Percentiles rank a stretch among this genome's conserved stretches.
Evolutionary conservation across 75 land plant genomes (phyloP).

Genomic region (Pinus tabuliformis): DNA sequence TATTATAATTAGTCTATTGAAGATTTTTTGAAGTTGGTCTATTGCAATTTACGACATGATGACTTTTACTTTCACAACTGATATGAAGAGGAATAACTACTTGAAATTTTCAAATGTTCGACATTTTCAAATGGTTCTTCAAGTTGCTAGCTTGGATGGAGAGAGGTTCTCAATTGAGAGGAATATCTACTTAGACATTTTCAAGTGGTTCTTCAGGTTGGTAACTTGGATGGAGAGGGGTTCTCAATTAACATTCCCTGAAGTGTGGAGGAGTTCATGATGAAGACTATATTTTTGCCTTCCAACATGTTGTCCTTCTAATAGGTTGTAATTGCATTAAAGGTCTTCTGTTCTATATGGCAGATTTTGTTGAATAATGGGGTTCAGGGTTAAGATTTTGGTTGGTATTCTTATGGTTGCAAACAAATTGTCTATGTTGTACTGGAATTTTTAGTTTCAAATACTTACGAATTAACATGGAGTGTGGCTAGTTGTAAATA

Average conservation of each 20-base stretch:
- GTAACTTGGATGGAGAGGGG: conserved; percentile 70
- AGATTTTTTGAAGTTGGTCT: background rate
- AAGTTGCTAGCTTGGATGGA: too few relatives aligned
- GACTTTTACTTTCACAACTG: background rate
- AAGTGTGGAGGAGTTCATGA: conserved; percentile 85
- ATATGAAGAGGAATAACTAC: background rate
- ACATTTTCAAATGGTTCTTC: too few relatives aligned
- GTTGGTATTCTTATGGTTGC: background rate
- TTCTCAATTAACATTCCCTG: conserved; percentile 95
- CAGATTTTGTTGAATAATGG: background rate
- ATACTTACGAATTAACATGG: too few relatives aligned
- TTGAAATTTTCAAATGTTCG: too few relatives aligned
- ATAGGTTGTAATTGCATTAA: conserved; percentile 44
- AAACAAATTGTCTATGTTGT: background rate
- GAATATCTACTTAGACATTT: background rate
- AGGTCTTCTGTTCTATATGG: too few relatives aligned
- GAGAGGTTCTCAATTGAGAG: background rate
- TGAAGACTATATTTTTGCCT: conserved; percentile 86
- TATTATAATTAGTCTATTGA: background rate
- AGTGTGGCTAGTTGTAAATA: too few relatives aligned
- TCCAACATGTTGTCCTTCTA: conserved; percentile 83
- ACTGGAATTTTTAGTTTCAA: background rate
- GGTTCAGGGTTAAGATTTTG: background rate
- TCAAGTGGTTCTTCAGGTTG: conserved; percentile 47
- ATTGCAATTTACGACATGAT: background rate